Conservation (phyloP, 2,329 filamentous ascomycete species). For the Dichotomopilus funicola region DNA sequence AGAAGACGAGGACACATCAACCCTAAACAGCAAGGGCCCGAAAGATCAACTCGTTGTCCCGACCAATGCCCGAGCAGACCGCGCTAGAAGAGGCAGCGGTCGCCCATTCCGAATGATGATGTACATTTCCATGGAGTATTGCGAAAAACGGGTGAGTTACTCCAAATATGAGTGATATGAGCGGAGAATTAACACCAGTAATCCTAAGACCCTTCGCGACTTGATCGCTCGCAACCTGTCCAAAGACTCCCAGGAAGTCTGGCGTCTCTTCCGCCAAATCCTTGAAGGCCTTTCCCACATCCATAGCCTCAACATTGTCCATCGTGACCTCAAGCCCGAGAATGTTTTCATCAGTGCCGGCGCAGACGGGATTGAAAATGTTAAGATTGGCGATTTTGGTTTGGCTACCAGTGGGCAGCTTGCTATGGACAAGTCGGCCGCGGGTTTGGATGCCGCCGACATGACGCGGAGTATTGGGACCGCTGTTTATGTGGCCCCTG, state of each 20-base stretch:
- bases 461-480: slow-evolving; percentile 70
- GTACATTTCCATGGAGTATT: slow-evolving; percentile 99
- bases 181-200: slow-evolving; percentile 5
- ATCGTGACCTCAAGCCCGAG: slow-evolving; percentile 92
- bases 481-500: slow-evolving; percentile 86
- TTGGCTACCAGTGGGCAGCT: slow-evolving; percentile 85
- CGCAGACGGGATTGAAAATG: slow-evolving; percentile 71
- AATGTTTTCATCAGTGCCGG: slow-evolving; percentile 80
- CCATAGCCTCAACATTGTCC: slow-evolving; percentile 84
- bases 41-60: slow-evolving; percentile 20
- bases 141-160: slow-evolving; percentile 70
- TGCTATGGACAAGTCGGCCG: slow-evolving; percentile 48
- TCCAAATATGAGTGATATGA: neutral
- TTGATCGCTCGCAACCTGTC: slow-evolving; percentile 70
- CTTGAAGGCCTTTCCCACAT: slow-evolving; percentile 87
- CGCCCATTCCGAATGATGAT: slow-evolving; percentile 63
- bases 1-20: slow-evolving; percentile 32
- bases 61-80: neutral
- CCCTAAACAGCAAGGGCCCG: slow-evolving; percentile 31
- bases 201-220: slow-evolving; percentile 68
- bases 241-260: slow-evolving; percentile 70
- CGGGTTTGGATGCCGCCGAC: slow-evolving; percentile 47
- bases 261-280: slow-evolving; percentile 87
- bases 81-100: slow-evolving; percentile 22
- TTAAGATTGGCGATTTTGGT: slow-evolving; percentile 95